Evolutionary conservation across 2,329 filamentous ascomycete species (phyloP), one percentile per base, ranked within the genome.

Genomic region (Hymenoscyphus salicellus): DNA sequence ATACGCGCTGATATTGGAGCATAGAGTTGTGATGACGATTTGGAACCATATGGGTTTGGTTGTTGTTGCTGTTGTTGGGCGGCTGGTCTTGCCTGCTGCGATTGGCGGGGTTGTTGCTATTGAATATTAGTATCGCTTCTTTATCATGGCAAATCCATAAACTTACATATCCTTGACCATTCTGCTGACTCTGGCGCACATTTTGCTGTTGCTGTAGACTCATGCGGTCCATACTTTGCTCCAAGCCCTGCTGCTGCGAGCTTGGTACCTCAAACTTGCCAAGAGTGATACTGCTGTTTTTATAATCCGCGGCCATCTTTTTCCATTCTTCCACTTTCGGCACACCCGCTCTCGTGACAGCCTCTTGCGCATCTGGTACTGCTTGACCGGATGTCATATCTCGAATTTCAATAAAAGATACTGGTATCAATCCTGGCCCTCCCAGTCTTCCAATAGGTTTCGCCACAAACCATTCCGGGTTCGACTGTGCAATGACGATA

Each of bases 261-360:
- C 63, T 76, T 68, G 85, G 82, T 65, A 80, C 82, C 72, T 94
- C 92, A 71, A 96, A 94, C 78, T 94, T 96, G 70, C 95, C 95
- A 52, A 99, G 81, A 0, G 93, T 94, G 75, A 99, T 98, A 79
- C 95, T 98, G 77, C 93, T 97, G 77, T 98, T 97, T 82, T 99
- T 99, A 80, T 99, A 99, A 69, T 97, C 94, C 63, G 94, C 94
- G 0, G 95, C 93, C 92, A 97, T 97, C 80, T 96, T 96, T 82
- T 99, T 99, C 95, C 95, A 99, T 74, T 99, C 95, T 75, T 99
- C 95, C 3, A 99, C 95, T 73, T 89, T 90, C 14, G 95, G 95
- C 7, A 99, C 93, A 23, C 94, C 93, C 1, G 95, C 95, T 71
- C 89, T 88, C 72, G 87, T 86, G 63, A 99, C 92, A 0, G 95